These are phyloP conservation scores for Athelia psychrophila DNA, from an alignment of 1,284 basidiomycete species.

Conservation along the genomic window DNA sequence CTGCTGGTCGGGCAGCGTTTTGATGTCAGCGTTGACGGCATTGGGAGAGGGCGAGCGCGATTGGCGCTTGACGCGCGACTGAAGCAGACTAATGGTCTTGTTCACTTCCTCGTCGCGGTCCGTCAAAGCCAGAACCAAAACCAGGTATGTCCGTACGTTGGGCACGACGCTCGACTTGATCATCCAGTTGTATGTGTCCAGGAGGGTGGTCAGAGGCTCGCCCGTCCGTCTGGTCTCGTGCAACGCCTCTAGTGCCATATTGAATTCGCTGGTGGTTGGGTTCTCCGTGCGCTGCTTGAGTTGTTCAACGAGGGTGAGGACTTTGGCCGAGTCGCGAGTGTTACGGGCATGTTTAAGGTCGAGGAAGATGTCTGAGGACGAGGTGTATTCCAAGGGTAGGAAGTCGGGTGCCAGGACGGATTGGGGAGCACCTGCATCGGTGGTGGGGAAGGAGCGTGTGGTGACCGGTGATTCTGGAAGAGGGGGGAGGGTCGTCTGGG, in stretches of 20 bases:
- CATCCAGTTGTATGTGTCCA: conserved; percentile 79
- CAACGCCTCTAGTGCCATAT: conserved; percentile 61
- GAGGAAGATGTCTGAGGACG: conserved; percentile 13
- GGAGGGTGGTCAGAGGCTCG: conserved; percentile 56
- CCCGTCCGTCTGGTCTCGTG: conserved; percentile 44
- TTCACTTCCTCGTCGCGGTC: conserved; percentile 73
- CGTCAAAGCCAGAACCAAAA: conserved; percentile 68
- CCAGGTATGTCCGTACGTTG: conserved; percentile 65
- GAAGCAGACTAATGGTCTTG: conserved; percentile 40
- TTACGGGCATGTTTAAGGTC: conserved; percentile 20
- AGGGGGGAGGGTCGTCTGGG: conserved; percentile 12
- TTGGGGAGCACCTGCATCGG: conserved; percentile 30
- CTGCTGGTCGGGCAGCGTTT: conserved; percentile 10
- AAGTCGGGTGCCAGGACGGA: conserved; percentile 22
- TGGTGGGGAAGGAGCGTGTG: conserved; percentile 5
- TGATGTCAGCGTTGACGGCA: conserved; percentile 23
- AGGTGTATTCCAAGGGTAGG: conserved; percentile 15
- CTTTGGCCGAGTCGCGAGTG: conserved; percentile 17
- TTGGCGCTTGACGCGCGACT: conserved; percentile 39
- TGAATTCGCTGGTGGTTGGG: conserved; percentile 55
- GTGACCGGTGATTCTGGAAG: conserved; percentile 7
- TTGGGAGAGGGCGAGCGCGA: conserved; percentile 18
- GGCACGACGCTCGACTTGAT: conserved; percentile 66
- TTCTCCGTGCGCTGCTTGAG: conserved; percentile 19
- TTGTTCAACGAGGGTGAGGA: conserved; percentile 25